phyloP scores from a whole-genome alignment of 345 rosid species.

The Dovyalis caffra region DNA sequence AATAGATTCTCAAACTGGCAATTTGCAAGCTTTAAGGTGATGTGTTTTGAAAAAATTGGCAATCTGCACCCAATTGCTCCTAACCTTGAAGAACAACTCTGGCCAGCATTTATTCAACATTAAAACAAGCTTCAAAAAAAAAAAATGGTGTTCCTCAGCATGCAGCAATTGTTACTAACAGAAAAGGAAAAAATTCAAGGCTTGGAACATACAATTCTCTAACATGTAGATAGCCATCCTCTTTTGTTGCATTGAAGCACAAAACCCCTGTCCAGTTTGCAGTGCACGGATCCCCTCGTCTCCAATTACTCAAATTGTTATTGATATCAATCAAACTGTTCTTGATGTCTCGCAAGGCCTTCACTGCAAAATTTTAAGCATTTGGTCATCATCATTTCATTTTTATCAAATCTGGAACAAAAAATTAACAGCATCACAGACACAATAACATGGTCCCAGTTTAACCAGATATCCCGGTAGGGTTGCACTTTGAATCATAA shows the following conservation, averaged over 20 bases:
- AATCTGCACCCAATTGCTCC: neutral
- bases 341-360: conserved; percentile 58
- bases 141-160: neutral
- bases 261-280: conserved; percentile 91
- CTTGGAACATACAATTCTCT: conserved; percentile 54
- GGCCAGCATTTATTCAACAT: neutral
- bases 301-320: conserved; percentile 69
- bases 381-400: neutral
- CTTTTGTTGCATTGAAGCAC: conserved; percentile 51
- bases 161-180: neutral
- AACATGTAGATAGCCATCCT: conserved; percentile 80
- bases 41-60: neutral
- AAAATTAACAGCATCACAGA: neutral
- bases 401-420: neutral
- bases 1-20: neutral
- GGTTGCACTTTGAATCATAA: neutral
- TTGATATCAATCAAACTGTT: conserved; percentile 54
- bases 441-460: neutral
- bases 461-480: neutral
- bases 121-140: neutral
- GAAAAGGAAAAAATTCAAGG: neutral
- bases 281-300: conserved; percentile 74
- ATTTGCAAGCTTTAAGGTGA: neutral
- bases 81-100: neutral
- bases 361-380: conserved; percentile 45